Conservation (phyloP, 495 filamentous ascomycete genomes). For the Neurospora tetrasperma region DNA sequence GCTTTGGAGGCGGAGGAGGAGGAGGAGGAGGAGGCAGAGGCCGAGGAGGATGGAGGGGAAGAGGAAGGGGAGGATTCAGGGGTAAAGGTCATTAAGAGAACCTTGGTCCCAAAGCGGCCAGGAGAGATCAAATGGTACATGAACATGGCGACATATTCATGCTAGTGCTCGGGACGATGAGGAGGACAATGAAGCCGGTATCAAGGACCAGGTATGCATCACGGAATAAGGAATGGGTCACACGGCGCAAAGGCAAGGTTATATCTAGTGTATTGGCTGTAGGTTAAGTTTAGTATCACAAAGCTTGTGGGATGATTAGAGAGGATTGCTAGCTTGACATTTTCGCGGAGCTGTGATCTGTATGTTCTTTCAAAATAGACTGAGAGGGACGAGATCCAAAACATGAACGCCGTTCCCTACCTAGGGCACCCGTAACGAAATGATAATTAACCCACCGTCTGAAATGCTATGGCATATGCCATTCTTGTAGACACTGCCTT, state of each 20-base stretch:
- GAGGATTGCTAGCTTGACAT: neutral
- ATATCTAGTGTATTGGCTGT: neutral
- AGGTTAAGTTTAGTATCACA: neutral
- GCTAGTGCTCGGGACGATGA: neutral
- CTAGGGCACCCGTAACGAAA: neutral
- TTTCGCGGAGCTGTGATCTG: neutral
- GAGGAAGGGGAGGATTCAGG: conserved; percentile 15
- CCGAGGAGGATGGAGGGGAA: conserved; percentile 23
- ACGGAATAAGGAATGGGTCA: neutral
- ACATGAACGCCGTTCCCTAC: neutral
- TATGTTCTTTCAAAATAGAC: neutral
- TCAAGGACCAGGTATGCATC: neutral
- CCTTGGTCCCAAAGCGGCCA: neutral
- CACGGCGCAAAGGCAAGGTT: neutral
- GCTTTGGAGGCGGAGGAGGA: conserved; percentile 17
- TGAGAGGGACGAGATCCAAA: neutral
- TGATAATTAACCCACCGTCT: neutral
- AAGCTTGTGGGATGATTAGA: fast-evolving
- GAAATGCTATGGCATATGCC: neutral
- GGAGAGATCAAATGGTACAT: neutral
- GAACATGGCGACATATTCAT: neutral
- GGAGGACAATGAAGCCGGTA: neutral
- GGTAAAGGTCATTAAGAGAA: neutral
- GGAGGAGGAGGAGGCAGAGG: conserved; percentile 20
- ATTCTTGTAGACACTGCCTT: neutral